phyloP scores from a whole-genome alignment of 1,284 basidiomycete genomes.

The Microbotryomycetes sp. region DNA sequence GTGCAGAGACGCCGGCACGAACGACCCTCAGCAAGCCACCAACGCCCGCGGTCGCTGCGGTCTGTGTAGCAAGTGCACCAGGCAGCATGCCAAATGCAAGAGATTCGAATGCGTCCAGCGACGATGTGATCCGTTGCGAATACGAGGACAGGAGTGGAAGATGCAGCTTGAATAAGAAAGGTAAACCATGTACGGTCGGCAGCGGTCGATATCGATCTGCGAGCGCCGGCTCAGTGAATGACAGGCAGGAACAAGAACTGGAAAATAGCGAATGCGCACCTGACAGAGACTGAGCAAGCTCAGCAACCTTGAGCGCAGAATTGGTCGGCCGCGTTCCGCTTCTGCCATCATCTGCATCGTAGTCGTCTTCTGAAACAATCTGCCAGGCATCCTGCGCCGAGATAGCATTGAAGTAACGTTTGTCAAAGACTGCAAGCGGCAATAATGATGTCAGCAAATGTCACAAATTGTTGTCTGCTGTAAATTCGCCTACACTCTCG shows the following conservation, averaged over 20 bases:
- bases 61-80: slow-evolving; percentile 75
- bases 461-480: background rate
- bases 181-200: slow-evolving; percentile 66
- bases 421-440: slow-evolving; percentile 57
- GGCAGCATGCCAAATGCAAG: slow-evolving; percentile 79
- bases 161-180: slow-evolving; percentile 78
- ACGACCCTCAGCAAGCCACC: slow-evolving; percentile 72
- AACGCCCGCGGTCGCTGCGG: slow-evolving; percentile 56
- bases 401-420: slow-evolving; percentile 75
- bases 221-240: background rate
- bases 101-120: slow-evolving; percentile 87
- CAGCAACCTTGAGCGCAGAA: slow-evolving; percentile 70
- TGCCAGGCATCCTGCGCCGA: slow-evolving; percentile 76
- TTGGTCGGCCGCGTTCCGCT: slow-evolving; percentile 55
- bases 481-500: slow-evolving; percentile 59
- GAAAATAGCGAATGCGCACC: slow-evolving; percentile 47
- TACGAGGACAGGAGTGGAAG: slow-evolving; percentile 76
- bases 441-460: background rate
- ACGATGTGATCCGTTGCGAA: slow-evolving; percentile 66
- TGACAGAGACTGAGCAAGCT: slow-evolving; percentile 81
- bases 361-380: slow-evolving; percentile 56
- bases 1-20: slow-evolving; percentile 72
- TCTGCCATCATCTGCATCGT: slow-evolving; percentile 47
- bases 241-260: background rate
- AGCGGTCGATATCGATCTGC: slow-evolving; percentile 81